These are phyloP conservation scores for Uronychia setigera DNA, from an alignment of 73 alveolate genomes.

Conservation along the genomic window DNA sequence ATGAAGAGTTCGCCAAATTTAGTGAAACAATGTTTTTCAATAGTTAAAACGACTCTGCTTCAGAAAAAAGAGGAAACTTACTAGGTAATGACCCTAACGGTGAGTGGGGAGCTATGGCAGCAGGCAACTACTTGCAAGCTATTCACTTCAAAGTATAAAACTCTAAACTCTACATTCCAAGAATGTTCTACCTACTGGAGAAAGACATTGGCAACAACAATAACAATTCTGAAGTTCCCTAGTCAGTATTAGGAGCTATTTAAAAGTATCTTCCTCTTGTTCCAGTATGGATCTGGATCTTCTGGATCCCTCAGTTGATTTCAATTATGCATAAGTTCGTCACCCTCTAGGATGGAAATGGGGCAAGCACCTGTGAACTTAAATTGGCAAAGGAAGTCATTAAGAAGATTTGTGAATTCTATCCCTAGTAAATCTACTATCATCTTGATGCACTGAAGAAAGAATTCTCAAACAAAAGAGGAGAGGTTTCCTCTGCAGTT, in stretches of 20 bases:
- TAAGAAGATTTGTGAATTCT: slow-evolving; percentile 24
- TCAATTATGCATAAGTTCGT: not conserved
- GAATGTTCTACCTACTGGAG: not conserved
- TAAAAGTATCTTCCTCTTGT: not conserved
- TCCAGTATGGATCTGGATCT: slow-evolving; percentile 61
- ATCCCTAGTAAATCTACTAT: slow-evolving; percentile 39
- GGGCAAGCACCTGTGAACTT: not conserved
- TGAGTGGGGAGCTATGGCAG: not conserved
- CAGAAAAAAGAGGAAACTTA: not conserved
- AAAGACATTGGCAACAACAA: not conserved
- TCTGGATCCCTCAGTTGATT: slow-evolving; percentile 48
- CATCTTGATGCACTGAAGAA: slow-evolving; percentile 5
- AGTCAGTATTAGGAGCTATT: not conserved
- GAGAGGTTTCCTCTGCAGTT: not conserved
- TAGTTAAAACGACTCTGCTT: not conserved
- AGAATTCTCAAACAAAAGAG: not conserved
- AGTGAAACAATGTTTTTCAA: not conserved
- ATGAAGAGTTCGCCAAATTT: not conserved
- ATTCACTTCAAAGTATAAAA: not conserved
- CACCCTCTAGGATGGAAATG: not conserved
- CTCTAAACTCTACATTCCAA: not conserved
- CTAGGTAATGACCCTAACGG: not conserved
- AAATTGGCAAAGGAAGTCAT: slow-evolving; percentile 6
- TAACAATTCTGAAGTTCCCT: not conserved
- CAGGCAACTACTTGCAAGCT: not conserved